Evolutionary conservation across 371 early-diverging fungal species (phyloP).

Genomic region (Saksenaea vasiformis): DNA sequence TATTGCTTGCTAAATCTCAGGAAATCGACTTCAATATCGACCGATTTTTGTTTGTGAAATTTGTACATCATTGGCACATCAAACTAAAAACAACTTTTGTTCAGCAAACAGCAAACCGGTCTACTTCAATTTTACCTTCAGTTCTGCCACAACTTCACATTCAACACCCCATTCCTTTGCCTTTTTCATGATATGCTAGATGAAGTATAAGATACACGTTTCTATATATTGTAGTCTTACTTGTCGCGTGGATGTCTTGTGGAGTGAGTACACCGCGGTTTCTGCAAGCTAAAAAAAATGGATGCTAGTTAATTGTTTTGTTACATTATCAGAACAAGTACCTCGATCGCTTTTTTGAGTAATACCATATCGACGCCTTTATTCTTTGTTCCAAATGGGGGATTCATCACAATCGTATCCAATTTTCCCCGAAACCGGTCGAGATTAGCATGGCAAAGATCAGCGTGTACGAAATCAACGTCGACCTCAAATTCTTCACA

Average conservation of each 20-base stretch:
- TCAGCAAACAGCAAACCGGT: not conserved
- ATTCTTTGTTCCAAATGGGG: constrained; percentile 86
- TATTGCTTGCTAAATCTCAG: constrained; percentile 60
- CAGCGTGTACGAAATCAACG: constrained; percentile 61
- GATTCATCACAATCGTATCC: constrained; percentile 86
- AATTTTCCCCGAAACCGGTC: constrained; percentile 54
- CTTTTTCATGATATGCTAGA: constrained; percentile 68
- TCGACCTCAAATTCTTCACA: constrained; percentile 68
- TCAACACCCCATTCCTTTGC: constrained; percentile 76
- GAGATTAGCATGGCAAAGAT: constrained; percentile 37
- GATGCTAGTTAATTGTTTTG: not conserved
- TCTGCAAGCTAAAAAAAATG: constrained; percentile 40
- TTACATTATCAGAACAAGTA: constrained; percentile 17
- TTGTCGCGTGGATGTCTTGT: constrained; percentile 82
- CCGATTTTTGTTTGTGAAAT: constrained; percentile 79
- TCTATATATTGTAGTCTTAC: constrained; percentile 20
- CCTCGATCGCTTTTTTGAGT: constrained; percentile 72
- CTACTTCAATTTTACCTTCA: constrained; percentile 52
- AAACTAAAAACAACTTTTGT: constrained; percentile 44
- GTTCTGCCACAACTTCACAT: constrained; percentile 75
- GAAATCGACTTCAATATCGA: constrained; percentile 80
- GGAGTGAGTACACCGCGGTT: constrained; percentile 77
- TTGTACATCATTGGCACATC: constrained; percentile 87
- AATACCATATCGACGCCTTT: constrained; percentile 80
- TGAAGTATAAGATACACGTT: not conserved